Evolutionary conservation across 2,329 filamentous ascomycete genomes (phyloP).

Genomic region (Diaporthe vaccinii): DNA sequence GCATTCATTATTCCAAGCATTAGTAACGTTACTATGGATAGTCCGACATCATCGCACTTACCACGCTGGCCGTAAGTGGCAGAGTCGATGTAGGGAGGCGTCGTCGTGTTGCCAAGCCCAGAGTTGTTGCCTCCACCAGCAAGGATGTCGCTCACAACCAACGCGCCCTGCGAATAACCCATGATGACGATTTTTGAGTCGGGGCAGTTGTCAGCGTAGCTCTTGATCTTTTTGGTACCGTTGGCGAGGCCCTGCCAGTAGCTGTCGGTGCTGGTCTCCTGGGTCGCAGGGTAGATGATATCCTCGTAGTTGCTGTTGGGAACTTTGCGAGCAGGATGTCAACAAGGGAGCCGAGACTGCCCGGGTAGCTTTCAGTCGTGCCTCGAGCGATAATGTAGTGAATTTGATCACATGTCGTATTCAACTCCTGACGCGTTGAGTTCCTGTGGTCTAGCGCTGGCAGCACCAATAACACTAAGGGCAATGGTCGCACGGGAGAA

Average conservation of each 20-base stretch:
- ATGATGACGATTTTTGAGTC: slow-evolving; percentile 17
- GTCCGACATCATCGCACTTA: neutral
- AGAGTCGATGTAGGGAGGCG: neutral
- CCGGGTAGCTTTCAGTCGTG: neutral
- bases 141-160: slow-evolving; percentile 21
- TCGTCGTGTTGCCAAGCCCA: slow-evolving; percentile 22
- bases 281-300: slow-evolving; percentile 30
- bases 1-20: neutral
- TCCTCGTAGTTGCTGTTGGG: slow-evolving; percentile 33
- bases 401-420: neutral
- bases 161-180: slow-evolving; percentile 16
- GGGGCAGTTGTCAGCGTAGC: slow-evolving; percentile 21
- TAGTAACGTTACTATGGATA: neutral
- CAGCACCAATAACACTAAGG: neutral
- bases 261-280: slow-evolving; percentile 23
- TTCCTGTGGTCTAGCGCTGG: neutral
- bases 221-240: slow-evolving; percentile 3
- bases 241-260: slow-evolving; percentile 14
- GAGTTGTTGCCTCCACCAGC: slow-evolving; percentile 22
- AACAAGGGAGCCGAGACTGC: slow-evolving; percentile 6
- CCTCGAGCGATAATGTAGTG: slow-evolving; percentile 33
- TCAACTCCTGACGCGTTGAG: neutral
- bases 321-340: slow-evolving; percentile 6
- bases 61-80: slow-evolving; percentile 4
- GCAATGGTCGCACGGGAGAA: neutral